Base-by-base conservation (phyloP, 306 rosid species). In the Alnus rubra region DNA sequence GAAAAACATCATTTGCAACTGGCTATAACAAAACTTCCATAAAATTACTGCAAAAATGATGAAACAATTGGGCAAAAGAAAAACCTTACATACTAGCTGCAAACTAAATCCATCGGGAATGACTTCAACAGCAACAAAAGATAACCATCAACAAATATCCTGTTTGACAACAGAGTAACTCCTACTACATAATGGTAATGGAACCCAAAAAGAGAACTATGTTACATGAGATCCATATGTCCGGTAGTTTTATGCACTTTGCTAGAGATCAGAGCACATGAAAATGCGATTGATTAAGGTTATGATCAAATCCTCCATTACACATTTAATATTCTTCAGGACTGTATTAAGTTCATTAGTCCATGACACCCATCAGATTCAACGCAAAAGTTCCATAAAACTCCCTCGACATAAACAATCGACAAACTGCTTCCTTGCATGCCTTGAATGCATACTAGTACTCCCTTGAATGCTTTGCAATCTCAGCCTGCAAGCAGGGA, bases 391-490 rank as follows among this genome's bases (percentile, higher is more conserved):
- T 73, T 54, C 48, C 48, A 33, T 5, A 73, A 28, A 69, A 53
- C 16, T 39, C 30, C 55, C 81, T 65, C 65, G 47, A 31, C 39
- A 48, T 44, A 50, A 49, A 74, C 68, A 69, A 31, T 52, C 42
- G 31, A 44, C 64, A 28, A 58, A 53, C 48, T 75, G 67, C 30
- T 65, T 77, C 71, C 51, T 56, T 47, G 71, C 6, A 23, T 65
- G 75, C 59, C 80, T 69, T 71, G 55, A 77, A 82, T 59, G 82
- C 76, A 69, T 51, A 44, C 77, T 83, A 94, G 82, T 84, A 89
- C 79, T 85, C 92, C 83, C 90, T 86, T 28, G 92, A 82, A 84
- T 84, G 88, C 86, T 87, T 90, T 70, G 85, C 84, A 77, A 92
- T 30, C 83, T 90, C 97, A 0, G 89, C 83, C 97, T 94, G 93